Base-by-base conservation (phyloP, 352 stramenopile genomes). In the Globisporangium megalacanthum region DNA sequence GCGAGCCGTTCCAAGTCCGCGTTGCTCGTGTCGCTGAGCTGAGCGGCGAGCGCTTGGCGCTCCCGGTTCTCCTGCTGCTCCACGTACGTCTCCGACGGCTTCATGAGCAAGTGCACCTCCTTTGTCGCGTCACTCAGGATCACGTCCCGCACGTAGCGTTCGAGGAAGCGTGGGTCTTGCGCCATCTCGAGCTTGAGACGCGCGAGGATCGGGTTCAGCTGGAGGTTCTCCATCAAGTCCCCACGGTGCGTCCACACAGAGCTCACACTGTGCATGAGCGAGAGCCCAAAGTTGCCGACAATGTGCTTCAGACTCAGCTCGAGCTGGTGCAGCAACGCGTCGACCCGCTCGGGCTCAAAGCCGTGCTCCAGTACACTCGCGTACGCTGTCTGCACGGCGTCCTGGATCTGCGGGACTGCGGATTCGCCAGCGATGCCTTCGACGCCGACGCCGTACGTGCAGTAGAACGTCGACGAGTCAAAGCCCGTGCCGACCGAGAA, bases 231-330 rank as follows among this genome's bases (percentile, higher is more conserved):
- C 25, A 90, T 66, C 4, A 89, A 20, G 47, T 92, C 79, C 9
- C 84, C 82, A 17, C 69, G 64, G 60, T 94, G 82, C 4, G 73
- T 70, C 84, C 84, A 94, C 25, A 82, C 70, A 10, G 76, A 88
- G 59, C 77, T 87, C 10, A 80, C 64, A 2, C 73, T 79, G 52
- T 89, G 82, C 78, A 94, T 81, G 17, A 92, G 59, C 19, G 83
- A 81, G 56, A 94, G 64, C 0, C 84, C 84, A 72, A 94, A 94
- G 55, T 92, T 89, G 49, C 79, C 78, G 0, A 83, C 78, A 29
- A 94, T 82, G 60, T 94, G 82, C 58, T 94, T 94, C n/a, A 86
- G 66, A 59, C 77, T 88, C 53, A 94, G 62, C 59, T 94, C 84
- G 25, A 94, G 62, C 62, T 94, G 84, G 52, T 94, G 84, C 39